Base-by-base conservation (phyloP, 352 stramenopile genomes). In the Globisporangium solare region DNA sequence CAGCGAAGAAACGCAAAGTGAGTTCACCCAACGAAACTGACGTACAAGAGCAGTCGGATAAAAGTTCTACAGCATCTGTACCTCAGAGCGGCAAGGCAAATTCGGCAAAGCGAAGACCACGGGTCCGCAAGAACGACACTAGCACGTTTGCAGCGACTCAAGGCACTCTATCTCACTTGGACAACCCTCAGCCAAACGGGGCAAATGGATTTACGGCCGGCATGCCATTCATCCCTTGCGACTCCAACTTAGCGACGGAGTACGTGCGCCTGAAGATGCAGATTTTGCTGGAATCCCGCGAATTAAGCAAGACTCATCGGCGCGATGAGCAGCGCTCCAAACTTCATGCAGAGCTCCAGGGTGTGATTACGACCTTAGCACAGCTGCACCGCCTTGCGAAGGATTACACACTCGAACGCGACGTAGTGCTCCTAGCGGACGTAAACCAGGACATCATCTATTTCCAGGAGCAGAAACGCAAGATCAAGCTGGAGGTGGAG, bases 371-470 rank as follows among this genome's bases (percentile, higher is more conserved):
- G 47, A 80, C 66, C 14, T 61, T 80, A 21, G 64, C 68, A 5
- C 60, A 77, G 41, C 61, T 80, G 22, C 66, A 68, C 40, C 58
- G 71, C 35, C 58, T 76, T 47, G 64, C 66, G 52, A 73, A 71
- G 64, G 70, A 78, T 21, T 68, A 68, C 3, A 56, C 57, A 14
- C 62, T 65, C n/a, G 54, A 47, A 6, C 49, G 45, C 4, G 54
- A 63, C 21, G 24, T 49, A 1, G 43, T 46, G 18, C 46, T 74
- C n/a, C 51, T 78, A 22, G 47, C 66, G 4, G 71, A 76, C 17
- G 68, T 75, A 41, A 63, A 68, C 24, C 51, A 73, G 17, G 71
- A 80, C 61, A 73, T 80, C n/a, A 66, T 63, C 17, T 77, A 74
- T 45, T 80, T 80, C 51, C 69, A 71, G 20, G 58, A 64, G 3